Percentiles rank a stretch among this genome's conserved stretches.
Evolutionary conservation across 352 stramenopile species (phyloP).

Genomic region (Phytophthora syringae): DNA sequence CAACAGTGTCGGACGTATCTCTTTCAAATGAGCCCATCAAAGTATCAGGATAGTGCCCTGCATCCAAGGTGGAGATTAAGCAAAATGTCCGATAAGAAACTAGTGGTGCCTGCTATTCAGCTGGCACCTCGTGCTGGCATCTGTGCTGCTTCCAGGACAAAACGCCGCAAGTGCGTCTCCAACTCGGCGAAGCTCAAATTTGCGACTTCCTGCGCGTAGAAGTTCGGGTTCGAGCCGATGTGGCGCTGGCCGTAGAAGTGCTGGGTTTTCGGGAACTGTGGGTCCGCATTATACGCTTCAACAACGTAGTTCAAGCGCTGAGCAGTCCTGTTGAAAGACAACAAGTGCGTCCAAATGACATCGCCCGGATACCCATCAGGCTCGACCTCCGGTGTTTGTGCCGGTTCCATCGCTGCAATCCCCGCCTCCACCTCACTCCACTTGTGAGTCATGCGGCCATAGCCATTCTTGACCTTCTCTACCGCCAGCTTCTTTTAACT

Average conservation of each 20-base stretch:
- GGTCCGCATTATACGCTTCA: constrained; percentile 50
- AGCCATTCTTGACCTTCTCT: constrained; percentile 5
- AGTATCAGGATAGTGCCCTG: too few relatives aligned
- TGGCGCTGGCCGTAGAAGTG: constrained; percentile 60
- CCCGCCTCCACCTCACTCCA: constrained; percentile 24
- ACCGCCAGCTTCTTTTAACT: constrained; percentile 17
- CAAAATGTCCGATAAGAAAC: too few relatives aligned
- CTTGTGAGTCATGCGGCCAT: constrained; percentile 17
- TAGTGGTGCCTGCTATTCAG: background rate
- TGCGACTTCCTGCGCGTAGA: constrained; percentile 34
- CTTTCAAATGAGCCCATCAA: too few relatives aligned
- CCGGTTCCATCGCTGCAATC: constrained; percentile 17
- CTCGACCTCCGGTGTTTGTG: constrained; percentile 6
- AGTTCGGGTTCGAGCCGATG: constrained; percentile 39
- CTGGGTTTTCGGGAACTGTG: constrained; percentile 47
- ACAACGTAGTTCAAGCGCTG: constrained; percentile 46
- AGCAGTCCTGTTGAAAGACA: constrained; percentile 58
- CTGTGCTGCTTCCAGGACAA: constrained; percentile 32
- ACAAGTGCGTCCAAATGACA: too few relatives aligned
- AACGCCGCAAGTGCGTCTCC: constrained; percentile 33
- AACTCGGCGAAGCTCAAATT: constrained; percentile 33
- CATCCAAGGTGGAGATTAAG: too few relatives aligned
- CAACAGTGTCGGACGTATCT: constrained; percentile 3
- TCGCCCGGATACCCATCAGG: constrained; percentile 42
- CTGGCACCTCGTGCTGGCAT: background rate